Evolutionary conservation across 2,329 filamentous ascomycete species (phyloP), one percentile per base, ranked within the genome.

Genomic region (Verticillium klebahnii): DNA sequence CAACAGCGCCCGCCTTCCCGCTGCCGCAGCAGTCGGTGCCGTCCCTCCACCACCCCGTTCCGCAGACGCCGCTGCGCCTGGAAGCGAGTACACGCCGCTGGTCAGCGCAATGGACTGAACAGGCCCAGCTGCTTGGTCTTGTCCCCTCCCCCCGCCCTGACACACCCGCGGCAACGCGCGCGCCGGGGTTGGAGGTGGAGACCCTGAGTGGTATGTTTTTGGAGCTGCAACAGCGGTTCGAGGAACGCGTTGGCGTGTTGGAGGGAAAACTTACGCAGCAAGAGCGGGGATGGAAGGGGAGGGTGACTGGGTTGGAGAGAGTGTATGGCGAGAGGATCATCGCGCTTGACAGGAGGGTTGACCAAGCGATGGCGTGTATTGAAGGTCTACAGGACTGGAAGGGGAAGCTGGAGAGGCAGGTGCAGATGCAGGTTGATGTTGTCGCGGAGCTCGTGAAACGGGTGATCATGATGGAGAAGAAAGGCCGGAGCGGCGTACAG

Each of bases 381-480:
- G 29, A 40, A 1, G 25, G 40, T 7, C 31, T 63, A 29, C 19
- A 17, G 3, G 29, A 23, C 2, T 61, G 57, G 59, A 57, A 61
- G 59, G n/a, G 15, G 0, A 31, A 31, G 25, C 34, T 64, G 9
- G 59, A 64, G 15, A 40, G 56, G 9, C 31, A 59, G 34, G 3
- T 64, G 32, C 56, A 57, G 50, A 50, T 59, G 59, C 56, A 64
- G 40, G 55, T 56, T 34, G 59, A 61, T 25, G 45, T 64, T 17
- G 17, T 64, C 32, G 23, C 17, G 23, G 40, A 56, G 6, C 17
- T 63, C 6, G 56, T 60, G 50, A 55, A 56, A 39, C 8, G 45
- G n/a, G n/a, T 52, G 4, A 52, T 52, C 11, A 19, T 6, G 6
- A 23, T 19, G 8, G 45, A 52, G 45, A 19, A 52, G 11, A 52